These are phyloP conservation scores for Suhomyces pyralidae DNA, from an alignment of 805 yeast genomes.

Conservation along the genomic window DNA sequence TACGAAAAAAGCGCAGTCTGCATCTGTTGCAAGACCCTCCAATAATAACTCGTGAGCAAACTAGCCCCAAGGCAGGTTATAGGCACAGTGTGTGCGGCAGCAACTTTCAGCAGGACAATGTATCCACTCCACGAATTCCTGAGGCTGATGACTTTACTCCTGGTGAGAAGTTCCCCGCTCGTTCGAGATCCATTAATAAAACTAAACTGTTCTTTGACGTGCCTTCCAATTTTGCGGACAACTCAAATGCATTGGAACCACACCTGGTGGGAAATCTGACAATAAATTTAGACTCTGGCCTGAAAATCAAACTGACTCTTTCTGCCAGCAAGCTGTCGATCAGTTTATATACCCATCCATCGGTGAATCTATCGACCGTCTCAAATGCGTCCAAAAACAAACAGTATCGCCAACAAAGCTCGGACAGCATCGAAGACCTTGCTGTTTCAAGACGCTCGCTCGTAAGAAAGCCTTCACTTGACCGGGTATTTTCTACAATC, in stretches of 20 bases:
- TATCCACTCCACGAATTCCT: neutral
- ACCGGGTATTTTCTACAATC: neutral
- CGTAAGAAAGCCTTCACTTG: neutral
- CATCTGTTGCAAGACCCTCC: slow-evolving; percentile 1
- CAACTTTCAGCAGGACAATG: neutral
- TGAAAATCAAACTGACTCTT: neutral
- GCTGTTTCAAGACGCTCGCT: neutral
- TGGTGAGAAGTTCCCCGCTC: neutral
- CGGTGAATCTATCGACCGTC: neutral
- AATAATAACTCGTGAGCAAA: neutral
- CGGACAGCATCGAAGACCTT: neutral
- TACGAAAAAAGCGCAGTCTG: neutral
- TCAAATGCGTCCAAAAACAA: neutral
- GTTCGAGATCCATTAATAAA: neutral
- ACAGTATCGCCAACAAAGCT: neutral
- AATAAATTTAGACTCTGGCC: neutral
- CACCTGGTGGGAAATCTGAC: neutral
- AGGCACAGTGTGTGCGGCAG: slow-evolving; percentile 3
- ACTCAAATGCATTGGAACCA: neutral
- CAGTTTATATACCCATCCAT: neutral
- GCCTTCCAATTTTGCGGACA: neutral
- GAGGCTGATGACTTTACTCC: neutral
- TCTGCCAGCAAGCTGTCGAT: neutral
- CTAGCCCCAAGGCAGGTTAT: neutral
- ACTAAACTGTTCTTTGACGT: neutral